phyloP scores from a whole-genome alignment of 345 rosid genomes.

The Pistacia integerrima region DNA sequence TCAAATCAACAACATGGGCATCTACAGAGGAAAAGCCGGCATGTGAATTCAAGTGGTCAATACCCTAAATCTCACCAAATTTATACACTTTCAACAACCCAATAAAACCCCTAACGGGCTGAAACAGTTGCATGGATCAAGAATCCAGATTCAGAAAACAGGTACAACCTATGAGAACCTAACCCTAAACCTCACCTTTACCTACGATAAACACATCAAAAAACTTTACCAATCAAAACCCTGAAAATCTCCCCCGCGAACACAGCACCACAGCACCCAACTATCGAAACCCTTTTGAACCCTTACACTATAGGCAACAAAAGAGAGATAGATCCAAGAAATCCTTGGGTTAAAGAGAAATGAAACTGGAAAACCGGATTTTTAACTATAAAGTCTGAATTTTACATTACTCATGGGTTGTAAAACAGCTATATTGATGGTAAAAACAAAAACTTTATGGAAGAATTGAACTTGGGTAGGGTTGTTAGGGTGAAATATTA shows the following conservation, averaged over 20 bases:
- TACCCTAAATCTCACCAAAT: not conserved
- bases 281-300: not conserved
- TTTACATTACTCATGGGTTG: conserved; percentile 6
- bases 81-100: too few relatives aligned
- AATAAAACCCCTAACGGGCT: not conserved
- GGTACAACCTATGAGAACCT: conserved; percentile 5
- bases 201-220: not conserved
- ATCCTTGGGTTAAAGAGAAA: not conserved
- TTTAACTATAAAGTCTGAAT: not conserved
- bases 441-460: not conserved
- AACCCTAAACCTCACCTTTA: not conserved
- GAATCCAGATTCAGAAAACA: not conserved
- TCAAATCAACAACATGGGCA: conserved; percentile 7
- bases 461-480: not conserved
- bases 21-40: not conserved
- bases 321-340: conserved; percentile 11
- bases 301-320: not conserved
- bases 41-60: not conserved
- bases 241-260: not conserved
- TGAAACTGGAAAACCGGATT: conserved; percentile 7
- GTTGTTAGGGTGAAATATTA: conserved; percentile 11
- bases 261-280: not conserved
- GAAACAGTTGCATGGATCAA: not conserved
- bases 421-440: not conserved
- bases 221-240: conserved; percentile 4